These are phyloP conservation scores for Colletotrichum tropicale DNA, from an alignment of 2,329 filamentous ascomycete genomes.

Conservation along the genomic window DNA sequence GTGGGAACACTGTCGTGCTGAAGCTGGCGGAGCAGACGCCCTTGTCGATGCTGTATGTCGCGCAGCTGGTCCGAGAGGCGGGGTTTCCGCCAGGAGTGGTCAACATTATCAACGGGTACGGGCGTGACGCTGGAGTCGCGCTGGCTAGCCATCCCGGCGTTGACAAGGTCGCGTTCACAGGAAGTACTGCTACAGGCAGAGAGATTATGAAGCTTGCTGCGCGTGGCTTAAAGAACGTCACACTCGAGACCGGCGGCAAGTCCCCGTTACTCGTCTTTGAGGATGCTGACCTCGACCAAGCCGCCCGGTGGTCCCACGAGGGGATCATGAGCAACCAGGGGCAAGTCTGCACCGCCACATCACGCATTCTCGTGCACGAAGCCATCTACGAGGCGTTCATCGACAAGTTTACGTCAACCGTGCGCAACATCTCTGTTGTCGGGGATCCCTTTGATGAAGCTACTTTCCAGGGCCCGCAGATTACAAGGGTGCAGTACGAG, in stretches of 20 bases:
- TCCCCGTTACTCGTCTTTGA: slow-evolving; percentile 63
- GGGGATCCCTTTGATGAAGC: slow-evolving; percentile 68
- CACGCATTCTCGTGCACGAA: slow-evolving; percentile 64
- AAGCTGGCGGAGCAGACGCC: slow-evolving; percentile 68
- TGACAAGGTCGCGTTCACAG: slow-evolving; percentile 77
- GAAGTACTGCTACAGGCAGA: slow-evolving; percentile 69
- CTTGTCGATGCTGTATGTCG: slow-evolving; percentile 65
- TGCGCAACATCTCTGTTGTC: slow-evolving; percentile 59
- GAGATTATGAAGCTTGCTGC: slow-evolving; percentile 74
- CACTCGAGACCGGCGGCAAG: slow-evolving; percentile 66
- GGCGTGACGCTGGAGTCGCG: slow-evolving; percentile 66
- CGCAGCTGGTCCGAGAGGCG: slow-evolving; percentile 67
- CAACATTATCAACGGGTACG: slow-evolving; percentile 73
- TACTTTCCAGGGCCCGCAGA: slow-evolving; percentile 72
- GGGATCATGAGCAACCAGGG: slow-evolving; percentile 61
- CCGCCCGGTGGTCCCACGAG: slow-evolving; percentile 54
- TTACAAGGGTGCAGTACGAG: slow-evolving; percentile 68
- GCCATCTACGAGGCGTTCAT: slow-evolving; percentile 64
- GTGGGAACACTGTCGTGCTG: slow-evolving; percentile 62
- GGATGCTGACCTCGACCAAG: slow-evolving; percentile 66
- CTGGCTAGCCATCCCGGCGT: slow-evolving; percentile 67
- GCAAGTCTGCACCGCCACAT: slow-evolving; percentile 65
- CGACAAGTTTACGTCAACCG: slow-evolving; percentile 61
- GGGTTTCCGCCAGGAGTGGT: slow-evolving; percentile 77
- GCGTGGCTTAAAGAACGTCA: slow-evolving; percentile 62